A percentile compares a stretch with the other conserved stretches of the same genome.
These are phyloP conservation scores for Candida loeiensis DNA, from an alignment of 805 yeast species.

Conservation along the genomic window DNA sequence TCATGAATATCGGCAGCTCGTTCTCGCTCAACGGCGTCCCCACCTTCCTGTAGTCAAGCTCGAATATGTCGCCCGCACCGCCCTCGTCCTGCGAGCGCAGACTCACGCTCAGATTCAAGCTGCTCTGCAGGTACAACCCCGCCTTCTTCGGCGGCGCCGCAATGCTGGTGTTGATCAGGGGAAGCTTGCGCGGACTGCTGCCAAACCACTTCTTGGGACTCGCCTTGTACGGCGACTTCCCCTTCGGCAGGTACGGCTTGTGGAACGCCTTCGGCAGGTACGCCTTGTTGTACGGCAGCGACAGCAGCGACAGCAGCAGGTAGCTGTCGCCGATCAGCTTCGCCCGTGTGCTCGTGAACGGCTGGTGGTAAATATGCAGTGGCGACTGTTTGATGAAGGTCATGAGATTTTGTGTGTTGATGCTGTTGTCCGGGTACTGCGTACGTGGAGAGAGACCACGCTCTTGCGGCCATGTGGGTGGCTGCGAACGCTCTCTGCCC, in stretches of 20 bases:
- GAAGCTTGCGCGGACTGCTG: conserved; percentile 2
- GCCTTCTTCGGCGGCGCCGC: conserved; percentile 2
- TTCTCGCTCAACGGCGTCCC: conserved; percentile 34
- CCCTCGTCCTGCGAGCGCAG: conserved; percentile 12
- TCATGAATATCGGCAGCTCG: conserved; percentile 17
- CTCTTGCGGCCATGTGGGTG: too few relatives aligned
- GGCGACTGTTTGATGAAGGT: conserved; percentile 6
- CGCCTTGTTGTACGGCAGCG: conserved; percentile 5
- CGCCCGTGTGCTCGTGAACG: neutral
- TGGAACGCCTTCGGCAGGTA: conserved; percentile 1
- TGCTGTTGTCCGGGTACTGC: neutral
- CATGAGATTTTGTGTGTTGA: neutral
- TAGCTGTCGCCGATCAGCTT: neutral
- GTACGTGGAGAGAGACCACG: neutral
- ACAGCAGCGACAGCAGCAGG: conserved; percentile 3
- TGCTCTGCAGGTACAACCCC: conserved; percentile 20
- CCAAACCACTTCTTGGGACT: conserved; percentile 3
- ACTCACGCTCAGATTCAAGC: conserved; percentile 22
- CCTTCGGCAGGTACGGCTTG: neutral
- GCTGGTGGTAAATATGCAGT: conserved; percentile 4
- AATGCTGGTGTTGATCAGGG: conserved; percentile 1
- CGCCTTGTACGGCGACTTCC: neutral
- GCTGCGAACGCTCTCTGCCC: neutral
- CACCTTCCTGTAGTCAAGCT: conserved; percentile 20
- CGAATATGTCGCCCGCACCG: conserved; percentile 19